Conservation (phyloP, 768 basidiomycete species). For the Fomitopsis pulvina region DNA sequence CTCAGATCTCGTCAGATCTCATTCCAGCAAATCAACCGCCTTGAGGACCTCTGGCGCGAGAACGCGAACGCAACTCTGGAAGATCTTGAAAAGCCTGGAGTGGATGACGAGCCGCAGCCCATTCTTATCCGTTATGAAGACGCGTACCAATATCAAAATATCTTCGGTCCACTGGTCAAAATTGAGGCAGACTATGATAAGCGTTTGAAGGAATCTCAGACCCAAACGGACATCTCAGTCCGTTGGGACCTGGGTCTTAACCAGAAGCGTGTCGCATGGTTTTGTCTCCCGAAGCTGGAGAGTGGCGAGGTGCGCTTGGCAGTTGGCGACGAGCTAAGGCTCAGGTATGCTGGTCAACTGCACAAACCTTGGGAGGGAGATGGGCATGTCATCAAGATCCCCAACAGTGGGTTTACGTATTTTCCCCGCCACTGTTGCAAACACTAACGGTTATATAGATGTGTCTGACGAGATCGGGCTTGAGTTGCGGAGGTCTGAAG, state of each 20-base stretch:
- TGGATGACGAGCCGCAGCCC: conserved; percentile 95
- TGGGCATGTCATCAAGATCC: conserved; percentile 98
- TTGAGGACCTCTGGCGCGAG: conserved; percentile 98
- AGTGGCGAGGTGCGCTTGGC: conserved; percentile 96
- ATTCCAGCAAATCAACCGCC: conserved; percentile 92
- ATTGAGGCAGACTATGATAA: conserved; percentile 99
- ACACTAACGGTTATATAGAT: conserved; percentile 40
- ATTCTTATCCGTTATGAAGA: conserved; percentile 92
- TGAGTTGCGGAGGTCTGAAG: conserved; percentile 85
- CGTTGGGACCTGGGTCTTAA: conserved; percentile 98
- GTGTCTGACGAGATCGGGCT: conserved; percentile 97
- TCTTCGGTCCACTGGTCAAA: conserved; percentile 98
- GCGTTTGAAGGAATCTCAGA: conserved; percentile 95
- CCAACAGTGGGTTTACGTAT: conserved; percentile 70
- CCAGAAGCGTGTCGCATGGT: conserved; percentile 99
- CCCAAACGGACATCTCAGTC: conserved; percentile 93
- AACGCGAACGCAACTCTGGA: conserved; percentile 92
- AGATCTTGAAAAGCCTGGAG: conserved; percentile 94
- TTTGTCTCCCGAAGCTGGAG: conserved; percentile 91
- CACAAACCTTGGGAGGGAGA: conserved; percentile 97
- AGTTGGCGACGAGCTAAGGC: conserved; percentile 89
- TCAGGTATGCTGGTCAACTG: conserved; percentile 84
- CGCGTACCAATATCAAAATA: conserved; percentile 99
- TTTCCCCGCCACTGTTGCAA: background rate
- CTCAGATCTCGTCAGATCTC: conserved; percentile 95